Base-by-base conservation (phyloP, 2,329 filamentous ascomycete species). In the Plectosphaerella cucumerina region DNA sequence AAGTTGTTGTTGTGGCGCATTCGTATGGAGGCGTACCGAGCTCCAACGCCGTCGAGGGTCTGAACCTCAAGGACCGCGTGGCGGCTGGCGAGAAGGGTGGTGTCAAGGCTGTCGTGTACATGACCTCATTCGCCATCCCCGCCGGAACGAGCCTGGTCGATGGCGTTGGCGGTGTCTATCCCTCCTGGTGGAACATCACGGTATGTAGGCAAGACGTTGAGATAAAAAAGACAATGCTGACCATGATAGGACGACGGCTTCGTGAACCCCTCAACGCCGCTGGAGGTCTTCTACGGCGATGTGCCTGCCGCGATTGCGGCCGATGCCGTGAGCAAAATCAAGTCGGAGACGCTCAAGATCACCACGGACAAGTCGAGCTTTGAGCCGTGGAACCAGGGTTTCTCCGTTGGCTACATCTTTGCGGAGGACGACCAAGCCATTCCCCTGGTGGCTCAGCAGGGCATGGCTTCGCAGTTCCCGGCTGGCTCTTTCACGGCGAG, bases 11-110 rank as follows among this genome's bases (percentile, higher is more conserved):
- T 3, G 56, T 71, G 5, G 62, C 66, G 4, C 73, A 77, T 53
- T 74, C 69, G 3, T 75, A 73, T 59, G 67, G 69, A 15, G 73
- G 73, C 12, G 59, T 72, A 1, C 61, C 73, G 2, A 67, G 64
- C 8, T 61, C 63, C 23, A 68, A 68, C 43, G 72, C 69, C 0
- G 57, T 74, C 9, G 55, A 61, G 14, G 68, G 67, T 0, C 58
- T 70, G 1, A 62, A 65, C 3, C 65, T 68, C 44, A 61, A 61
- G 35, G 57, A 68, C 20, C 62, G 71, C 9, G 53, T 58, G 23
- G 54, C 52, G 0, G 56, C 58, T 1, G 70, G 68, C 2, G 55
- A 67, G 47, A 50, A 60, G 6, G 72, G 72, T 1, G 72, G 73
- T 5, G 66, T 75, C 0, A 56, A 66, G 6, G 62, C 62, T 53